phyloP scores from a whole-genome alignment of 108 stramenopile species.

The Parietichytrium sp. region DNA sequence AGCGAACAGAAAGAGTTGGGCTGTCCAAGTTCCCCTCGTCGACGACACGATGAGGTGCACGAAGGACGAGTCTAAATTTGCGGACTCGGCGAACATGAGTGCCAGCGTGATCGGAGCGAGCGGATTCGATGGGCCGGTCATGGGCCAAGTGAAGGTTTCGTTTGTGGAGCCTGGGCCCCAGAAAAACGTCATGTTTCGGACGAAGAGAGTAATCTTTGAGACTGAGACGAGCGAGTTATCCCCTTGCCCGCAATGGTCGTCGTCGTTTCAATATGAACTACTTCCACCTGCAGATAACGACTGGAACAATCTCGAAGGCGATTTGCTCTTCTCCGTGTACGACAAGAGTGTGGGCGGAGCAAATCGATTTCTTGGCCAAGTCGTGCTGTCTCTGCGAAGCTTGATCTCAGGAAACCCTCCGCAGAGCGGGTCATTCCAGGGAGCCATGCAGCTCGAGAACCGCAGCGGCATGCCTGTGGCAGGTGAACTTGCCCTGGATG shows the following conservation, averaged over 20 bases:
- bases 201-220: not conserved
- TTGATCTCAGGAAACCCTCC: too few relatives aligned
- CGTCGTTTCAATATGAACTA: not conserved
- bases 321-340: not conserved
- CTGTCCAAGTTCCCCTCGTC: too few relatives aligned
- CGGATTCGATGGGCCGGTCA: too few relatives aligned
- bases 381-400: not conserved
- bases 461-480: too few relatives aligned
- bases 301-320: slow-evolving; percentile 30
- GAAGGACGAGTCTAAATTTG: too few relatives aligned
- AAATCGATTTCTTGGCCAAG: not conserved
- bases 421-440: too few relatives aligned
- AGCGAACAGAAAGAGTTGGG: too few relatives aligned
- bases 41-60: too few relatives aligned
- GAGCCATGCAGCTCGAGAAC: too few relatives aligned
- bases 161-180: slow-evolving; percentile 8
- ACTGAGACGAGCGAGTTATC: not conserved
- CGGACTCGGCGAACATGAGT: too few relatives aligned
- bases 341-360: not conserved
- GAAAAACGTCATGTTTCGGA: not conserved
- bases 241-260: not conserved
- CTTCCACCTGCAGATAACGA: not conserved
- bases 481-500: too few relatives aligned
- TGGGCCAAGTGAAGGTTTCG: slow-evolving; percentile 31
- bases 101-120: too few relatives aligned